These are phyloP conservation scores for Starmerella bombicola DNA, from an alignment of 805 yeast genomes.

Conservation along the genomic window DNA sequence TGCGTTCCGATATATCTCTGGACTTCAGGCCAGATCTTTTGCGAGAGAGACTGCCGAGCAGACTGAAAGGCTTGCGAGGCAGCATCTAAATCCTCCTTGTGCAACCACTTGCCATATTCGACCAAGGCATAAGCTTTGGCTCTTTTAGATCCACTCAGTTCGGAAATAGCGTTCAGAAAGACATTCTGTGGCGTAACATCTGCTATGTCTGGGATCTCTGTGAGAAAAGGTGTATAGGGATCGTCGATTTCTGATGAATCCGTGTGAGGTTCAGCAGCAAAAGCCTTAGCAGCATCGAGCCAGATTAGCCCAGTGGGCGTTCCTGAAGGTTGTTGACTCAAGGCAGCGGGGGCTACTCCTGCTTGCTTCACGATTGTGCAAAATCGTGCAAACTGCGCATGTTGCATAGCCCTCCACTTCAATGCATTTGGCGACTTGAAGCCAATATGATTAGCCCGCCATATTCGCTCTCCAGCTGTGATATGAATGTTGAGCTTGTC, in stretches of 20 bases:
- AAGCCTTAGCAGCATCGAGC: slow-evolving; percentile 30
- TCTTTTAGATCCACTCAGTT: slow-evolving; percentile 10
- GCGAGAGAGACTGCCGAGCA: slow-evolving; percentile 4
- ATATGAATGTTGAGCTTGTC: slow-evolving; percentile 55
- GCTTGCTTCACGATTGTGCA: slow-evolving; percentile 6
- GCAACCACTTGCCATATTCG: slow-evolving; percentile 17
- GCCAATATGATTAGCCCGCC: slow-evolving; percentile 22
- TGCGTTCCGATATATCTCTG: slow-evolving; percentile 5
- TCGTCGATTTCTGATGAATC: slow-evolving; percentile 2
- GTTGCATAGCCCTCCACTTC: slow-evolving; percentile 55
- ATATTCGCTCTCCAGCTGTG: slow-evolving; percentile 35
- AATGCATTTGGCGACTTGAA: slow-evolving; percentile 12
- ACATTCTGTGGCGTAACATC: slow-evolving; percentile 7
- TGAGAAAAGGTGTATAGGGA: slow-evolving; percentile 2
- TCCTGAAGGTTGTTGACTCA: slow-evolving; percentile 9
- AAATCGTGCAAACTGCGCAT: slow-evolving; percentile 45
- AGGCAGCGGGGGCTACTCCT: slow-evolving; percentile 1
- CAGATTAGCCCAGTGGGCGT: slow-evolving; percentile 19
- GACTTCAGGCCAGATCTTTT: slow-evolving; percentile 14
- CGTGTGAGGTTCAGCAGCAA: slow-evolving; percentile 24
- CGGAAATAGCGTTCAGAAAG: slow-evolving; percentile 15
- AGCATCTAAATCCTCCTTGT: slow-evolving; percentile 6
- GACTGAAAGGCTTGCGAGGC: slow-evolving; percentile 18
- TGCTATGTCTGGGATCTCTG: background rate
- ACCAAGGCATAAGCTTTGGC: slow-evolving; percentile 16